Conservation (phyloP, 2,329 filamentous ascomycete genomes). For the Hypocreales sp. region DNA sequence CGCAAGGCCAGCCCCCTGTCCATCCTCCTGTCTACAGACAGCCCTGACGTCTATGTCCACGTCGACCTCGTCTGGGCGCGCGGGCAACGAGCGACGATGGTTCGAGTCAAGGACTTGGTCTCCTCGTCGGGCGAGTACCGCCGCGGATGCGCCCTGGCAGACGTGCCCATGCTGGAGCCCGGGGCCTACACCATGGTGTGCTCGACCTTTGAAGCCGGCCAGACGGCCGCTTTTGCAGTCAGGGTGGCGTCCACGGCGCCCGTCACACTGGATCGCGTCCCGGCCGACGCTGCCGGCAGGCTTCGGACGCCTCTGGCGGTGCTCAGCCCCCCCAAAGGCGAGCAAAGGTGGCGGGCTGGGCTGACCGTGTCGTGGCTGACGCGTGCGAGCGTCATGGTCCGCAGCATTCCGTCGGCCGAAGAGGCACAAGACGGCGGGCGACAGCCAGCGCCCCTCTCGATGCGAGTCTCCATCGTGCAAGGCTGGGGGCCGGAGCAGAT, state of each 20-base stretch:
- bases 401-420: conserved; percentile 13
- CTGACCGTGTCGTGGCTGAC: conserved; percentile 36
- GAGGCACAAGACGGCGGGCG: conserved; percentile 7
- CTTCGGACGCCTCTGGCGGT: conserved; percentile 44
- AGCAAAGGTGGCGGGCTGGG: conserved; percentile 22
- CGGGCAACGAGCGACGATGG: conserved; percentile 52
- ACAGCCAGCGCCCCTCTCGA: conserved; percentile 30
- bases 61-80: conserved; percentile 70
- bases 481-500: conserved; percentile 55
- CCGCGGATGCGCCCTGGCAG: conserved; percentile 58
- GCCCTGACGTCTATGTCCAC: conserved; percentile 59
- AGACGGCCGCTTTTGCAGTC: conserved; percentile 59
- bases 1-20: conserved; percentile 44
- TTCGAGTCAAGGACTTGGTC: conserved; percentile 64
- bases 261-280: conserved; percentile 43
- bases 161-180: conserved; percentile 41
- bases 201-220: conserved; percentile 76
- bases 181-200: conserved; percentile 80
- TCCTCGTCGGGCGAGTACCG: conserved; percentile 81
- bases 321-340: conserved; percentile 31
- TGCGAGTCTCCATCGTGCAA: conserved; percentile 58
- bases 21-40: conserved; percentile 56
- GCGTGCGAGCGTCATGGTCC: conserved; percentile 25
- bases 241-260: conserved; percentile 51
- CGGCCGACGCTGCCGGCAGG: conserved; percentile 60